Evolutionary conservation across 2,329 filamentous ascomycete genomes (phyloP).

Genomic region (Tolypocladium tundrense): DNA sequence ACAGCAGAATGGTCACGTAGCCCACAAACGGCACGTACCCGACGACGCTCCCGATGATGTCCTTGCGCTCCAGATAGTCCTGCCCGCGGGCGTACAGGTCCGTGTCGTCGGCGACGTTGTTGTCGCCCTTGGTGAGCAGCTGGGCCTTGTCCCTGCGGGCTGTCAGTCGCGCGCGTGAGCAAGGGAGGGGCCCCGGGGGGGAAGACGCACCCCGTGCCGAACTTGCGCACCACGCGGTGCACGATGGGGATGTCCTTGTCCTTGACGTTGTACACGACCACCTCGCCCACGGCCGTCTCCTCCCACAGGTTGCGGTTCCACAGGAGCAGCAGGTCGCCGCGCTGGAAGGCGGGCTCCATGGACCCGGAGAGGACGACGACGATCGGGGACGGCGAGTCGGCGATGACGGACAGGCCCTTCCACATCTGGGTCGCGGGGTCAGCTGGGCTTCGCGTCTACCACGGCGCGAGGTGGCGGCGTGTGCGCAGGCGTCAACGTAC

Average conservation of each 20-base stretch:
- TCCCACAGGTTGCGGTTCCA: constrained; percentile 60
- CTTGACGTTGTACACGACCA: constrained; percentile 67
- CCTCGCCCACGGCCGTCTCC: constrained; percentile 44
- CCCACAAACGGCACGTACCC: constrained; percentile 91
- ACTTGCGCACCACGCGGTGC: constrained; percentile 76
- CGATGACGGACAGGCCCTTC: constrained; percentile 76
- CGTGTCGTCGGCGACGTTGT: constrained; percentile 88
- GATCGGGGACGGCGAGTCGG: constrained; percentile 67
- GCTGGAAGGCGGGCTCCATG: constrained; percentile 76
- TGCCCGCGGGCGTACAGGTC: constrained; percentile 77
- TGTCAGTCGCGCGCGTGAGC: constrained; percentile 2
- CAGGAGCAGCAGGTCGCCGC: constrained; percentile 64
- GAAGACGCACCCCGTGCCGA: constrained; percentile 42
- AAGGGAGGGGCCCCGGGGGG: background rate
- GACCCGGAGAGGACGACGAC: constrained; percentile 77
- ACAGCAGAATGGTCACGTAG: constrained; percentile 92
- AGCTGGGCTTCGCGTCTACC: constrained; percentile 1
- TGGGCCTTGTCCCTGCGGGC: constrained; percentile 42
- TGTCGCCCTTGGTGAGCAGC: constrained; percentile 94
- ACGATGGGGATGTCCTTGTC: constrained; percentile 98
- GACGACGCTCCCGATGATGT: constrained; percentile 88
- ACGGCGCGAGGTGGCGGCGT: background rate
- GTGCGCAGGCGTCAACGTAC: constrained; percentile 26
- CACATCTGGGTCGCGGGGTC: constrained; percentile 46
- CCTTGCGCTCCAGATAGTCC: constrained; percentile 74